phyloP scores from a whole-genome alignment of 2,329 filamentous ascomycete species.

The Diaporthe humulicola region DNA sequence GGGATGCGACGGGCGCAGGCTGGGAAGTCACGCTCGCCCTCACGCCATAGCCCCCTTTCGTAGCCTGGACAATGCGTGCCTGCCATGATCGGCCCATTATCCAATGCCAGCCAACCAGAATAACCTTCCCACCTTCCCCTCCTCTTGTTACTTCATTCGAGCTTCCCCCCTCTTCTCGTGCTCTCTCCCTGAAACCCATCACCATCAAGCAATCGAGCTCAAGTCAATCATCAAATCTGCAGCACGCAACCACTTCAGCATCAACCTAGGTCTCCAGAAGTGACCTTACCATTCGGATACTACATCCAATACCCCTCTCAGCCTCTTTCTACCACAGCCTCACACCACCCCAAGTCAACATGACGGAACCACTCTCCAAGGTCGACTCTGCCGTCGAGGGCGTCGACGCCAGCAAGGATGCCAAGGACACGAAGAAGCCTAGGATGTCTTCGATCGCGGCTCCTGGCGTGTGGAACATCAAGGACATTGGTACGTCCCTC shows the following conservation, averaged over 20 bases:
- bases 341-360: slow-evolving; percentile 46
- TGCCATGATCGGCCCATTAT: slow-evolving; percentile 30
- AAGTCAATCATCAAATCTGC: slow-evolving; percentile 12
- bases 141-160: slow-evolving; percentile 34
- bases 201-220: neutral
- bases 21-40: slow-evolving; percentile 31
- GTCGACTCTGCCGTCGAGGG: slow-evolving; percentile 93
- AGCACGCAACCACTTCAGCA: neutral
- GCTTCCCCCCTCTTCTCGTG: slow-evolving; percentile 37
- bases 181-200: slow-evolving; percentile 17
- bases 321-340: slow-evolving; percentile 44
- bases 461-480: slow-evolving; percentile 84
- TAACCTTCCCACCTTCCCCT: slow-evolving; percentile 38
- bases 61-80: slow-evolving; percentile 36
- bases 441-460: slow-evolving; percentile 80
- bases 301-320: neutral
- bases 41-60: slow-evolving; percentile 36
- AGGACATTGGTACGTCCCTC: slow-evolving; percentile 81
- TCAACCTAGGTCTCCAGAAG: neutral
- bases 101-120: slow-evolving; percentile 29
- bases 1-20: slow-evolving; percentile 2
- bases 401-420: slow-evolving; percentile 75
- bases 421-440: slow-evolving; percentile 74
- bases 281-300: neutral
- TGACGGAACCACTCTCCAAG: slow-evolving; percentile 78